These are phyloP conservation scores for Saturnispora quitensis DNA, from an alignment of 805 yeast genomes.

Conservation along the genomic window DNA sequence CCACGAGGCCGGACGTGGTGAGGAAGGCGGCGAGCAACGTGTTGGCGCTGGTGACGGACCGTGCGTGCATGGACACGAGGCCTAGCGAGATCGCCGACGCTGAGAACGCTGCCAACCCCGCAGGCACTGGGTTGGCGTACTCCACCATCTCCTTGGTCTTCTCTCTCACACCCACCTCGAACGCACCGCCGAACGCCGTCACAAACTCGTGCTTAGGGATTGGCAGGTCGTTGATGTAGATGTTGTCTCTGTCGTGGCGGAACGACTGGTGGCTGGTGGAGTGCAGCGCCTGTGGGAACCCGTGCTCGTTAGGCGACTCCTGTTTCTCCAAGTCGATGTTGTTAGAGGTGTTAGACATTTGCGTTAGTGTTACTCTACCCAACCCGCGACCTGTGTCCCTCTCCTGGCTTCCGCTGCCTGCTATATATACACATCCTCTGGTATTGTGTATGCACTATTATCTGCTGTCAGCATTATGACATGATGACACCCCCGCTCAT, in stretches of 20 bases:
- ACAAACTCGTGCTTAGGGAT: constrained; percentile 48
- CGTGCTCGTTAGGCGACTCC: background rate
- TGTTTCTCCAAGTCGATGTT: constrained; percentile 24
- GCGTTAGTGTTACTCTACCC: background rate
- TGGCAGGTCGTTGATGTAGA: constrained; percentile 33
- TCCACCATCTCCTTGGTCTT: constrained; percentile 19
- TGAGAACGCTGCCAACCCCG: constrained; percentile 43
- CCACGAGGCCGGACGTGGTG: constrained; percentile 42
- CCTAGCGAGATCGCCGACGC: constrained; percentile 40
- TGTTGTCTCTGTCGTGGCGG: constrained; percentile 34
- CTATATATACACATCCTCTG: too few relatives aligned
- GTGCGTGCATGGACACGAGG: constrained; percentile 36
- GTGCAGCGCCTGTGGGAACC: constrained; percentile 9
- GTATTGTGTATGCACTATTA: too few relatives aligned
- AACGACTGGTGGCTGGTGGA: constrained; percentile 16
- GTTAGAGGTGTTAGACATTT: constrained; percentile 9
- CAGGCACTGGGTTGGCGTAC: constrained; percentile 42
- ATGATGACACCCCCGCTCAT: background rate
- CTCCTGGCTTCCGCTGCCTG: background rate
- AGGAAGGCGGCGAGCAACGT: constrained; percentile 37
- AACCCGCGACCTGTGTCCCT: background rate
- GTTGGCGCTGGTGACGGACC: constrained; percentile 35
- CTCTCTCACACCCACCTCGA: constrained; percentile 34
- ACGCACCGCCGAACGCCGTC: constrained; percentile 54
- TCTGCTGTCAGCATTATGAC: background rate